phyloP scores from a whole-genome alignment of 176 grass and related monocot species.

The Cenchrus purpureus region DNA sequence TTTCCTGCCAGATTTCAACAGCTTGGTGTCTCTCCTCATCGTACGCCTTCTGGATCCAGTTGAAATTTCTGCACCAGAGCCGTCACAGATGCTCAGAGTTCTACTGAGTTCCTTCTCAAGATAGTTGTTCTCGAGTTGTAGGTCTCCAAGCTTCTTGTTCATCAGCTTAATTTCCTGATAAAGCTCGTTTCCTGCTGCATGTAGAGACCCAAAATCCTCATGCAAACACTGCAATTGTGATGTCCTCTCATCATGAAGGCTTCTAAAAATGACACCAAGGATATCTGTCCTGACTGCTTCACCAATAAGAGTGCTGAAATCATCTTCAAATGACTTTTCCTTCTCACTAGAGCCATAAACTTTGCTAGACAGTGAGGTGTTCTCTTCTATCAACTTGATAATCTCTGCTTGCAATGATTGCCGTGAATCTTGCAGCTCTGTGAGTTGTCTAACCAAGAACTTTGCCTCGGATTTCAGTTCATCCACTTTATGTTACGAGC shows the following conservation, averaged over 20 bases:
- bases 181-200: conserved; percentile 59
- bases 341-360: conserved; percentile 52
- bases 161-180: conserved; percentile 61
- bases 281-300: conserved; percentile 68
- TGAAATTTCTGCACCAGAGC: conserved; percentile 48
- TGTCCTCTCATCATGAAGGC: conserved; percentile 63
- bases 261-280: conserved; percentile 63
- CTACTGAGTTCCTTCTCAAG: conserved; percentile 67
- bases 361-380: conserved; percentile 63
- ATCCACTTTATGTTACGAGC: conserved; percentile 55
- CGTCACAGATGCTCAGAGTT: conserved; percentile 47
- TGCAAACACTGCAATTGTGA: conserved; percentile 52
- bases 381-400: conserved; percentile 72
- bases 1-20: conserved; percentile 59
- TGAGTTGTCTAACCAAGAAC: conserved; percentile 70
- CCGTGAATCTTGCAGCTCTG: conserved; percentile 73
- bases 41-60: conserved; percentile 39
- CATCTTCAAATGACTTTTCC: conserved; percentile 52
- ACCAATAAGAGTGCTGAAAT: conserved; percentile 55
- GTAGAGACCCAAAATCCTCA: conserved; percentile 59
- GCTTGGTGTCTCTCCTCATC: conserved; percentile 48
- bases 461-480: conserved; percentile 74
- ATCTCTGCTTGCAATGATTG: conserved; percentile 69
- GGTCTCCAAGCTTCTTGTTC: conserved; percentile 61
- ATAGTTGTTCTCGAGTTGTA: conserved; percentile 65